Evolutionary conservation across 495 filamentous ascomycete species (phyloP).

Genomic region (Platismatia glauca): DNA sequence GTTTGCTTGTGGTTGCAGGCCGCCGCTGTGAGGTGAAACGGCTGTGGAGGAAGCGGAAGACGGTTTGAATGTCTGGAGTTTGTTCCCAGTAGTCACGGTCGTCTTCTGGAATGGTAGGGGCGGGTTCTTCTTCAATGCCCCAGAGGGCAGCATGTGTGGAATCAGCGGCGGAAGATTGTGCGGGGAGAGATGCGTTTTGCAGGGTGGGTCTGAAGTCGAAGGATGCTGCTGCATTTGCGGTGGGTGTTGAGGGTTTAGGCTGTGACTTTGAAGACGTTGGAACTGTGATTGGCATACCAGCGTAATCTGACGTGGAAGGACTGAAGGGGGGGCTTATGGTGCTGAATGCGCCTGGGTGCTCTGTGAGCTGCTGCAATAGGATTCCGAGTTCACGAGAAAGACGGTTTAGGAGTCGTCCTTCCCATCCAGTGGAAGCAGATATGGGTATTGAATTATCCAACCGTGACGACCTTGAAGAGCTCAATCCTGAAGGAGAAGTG

Average conservation of each 20-base stretch:
- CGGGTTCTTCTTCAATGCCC: constrained; percentile 56
- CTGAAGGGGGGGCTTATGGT: constrained; percentile 68
- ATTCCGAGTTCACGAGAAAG: constrained; percentile 80
- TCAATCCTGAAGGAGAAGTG: background rate
- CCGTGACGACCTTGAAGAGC: constrained; percentile 5
- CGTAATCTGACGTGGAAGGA: constrained; percentile 39
- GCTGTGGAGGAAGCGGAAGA: constrained; percentile 76
- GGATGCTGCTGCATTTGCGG: constrained; percentile 34
- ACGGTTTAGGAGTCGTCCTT: constrained; percentile 67
- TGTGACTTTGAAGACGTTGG: constrained; percentile 29
- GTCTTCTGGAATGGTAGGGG: constrained; percentile 16
- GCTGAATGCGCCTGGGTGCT: constrained; percentile 73
- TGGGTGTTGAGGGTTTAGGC: constrained; percentile 16
- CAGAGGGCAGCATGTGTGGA: constrained; percentile 49
- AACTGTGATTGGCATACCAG: constrained; percentile 41
- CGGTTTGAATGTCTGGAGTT: constrained; percentile 72
- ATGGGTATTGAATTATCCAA: constrained; percentile 33
- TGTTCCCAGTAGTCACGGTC: constrained; percentile 79
- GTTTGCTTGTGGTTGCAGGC: constrained; percentile 30
- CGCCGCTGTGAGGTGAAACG: constrained; percentile 53
- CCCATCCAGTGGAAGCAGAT: constrained; percentile 53
- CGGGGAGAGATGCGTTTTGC: constrained; percentile 21
- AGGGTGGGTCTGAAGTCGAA: constrained; percentile 36
- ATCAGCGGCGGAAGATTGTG: constrained; percentile 25
- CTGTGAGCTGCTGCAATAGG: constrained; percentile 72